Conservation (phyloP, 495 filamentous ascomycete genomes). For the Haplographium delicatum region DNA sequence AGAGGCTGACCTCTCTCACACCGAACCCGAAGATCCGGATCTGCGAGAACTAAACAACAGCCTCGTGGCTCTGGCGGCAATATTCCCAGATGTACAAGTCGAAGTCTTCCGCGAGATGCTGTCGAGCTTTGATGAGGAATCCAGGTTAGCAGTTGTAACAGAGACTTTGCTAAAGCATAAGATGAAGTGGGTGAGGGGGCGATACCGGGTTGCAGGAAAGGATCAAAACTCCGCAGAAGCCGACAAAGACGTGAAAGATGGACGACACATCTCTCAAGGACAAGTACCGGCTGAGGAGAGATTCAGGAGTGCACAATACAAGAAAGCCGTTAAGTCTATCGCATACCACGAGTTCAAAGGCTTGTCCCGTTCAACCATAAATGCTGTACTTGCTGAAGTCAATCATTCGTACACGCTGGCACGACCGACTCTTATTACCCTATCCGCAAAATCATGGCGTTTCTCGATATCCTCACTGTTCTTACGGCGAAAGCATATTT, state of each 20-base stretch:
- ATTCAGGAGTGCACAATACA: conserved; percentile 72
- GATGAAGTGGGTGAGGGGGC: conserved; percentile 66
- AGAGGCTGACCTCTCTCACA: conserved; percentile 36
- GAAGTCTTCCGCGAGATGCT: conserved; percentile 94
- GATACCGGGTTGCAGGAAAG: conserved; percentile 52
- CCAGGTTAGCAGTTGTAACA: conserved; percentile 76
- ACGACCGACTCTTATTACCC: conserved; percentile 63
- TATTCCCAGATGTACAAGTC: conserved; percentile 84
- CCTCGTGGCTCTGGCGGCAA: conserved; percentile 61
- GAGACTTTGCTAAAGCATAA: conserved; percentile 78
- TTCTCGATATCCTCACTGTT: conserved; percentile 72
- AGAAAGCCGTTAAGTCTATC: conserved; percentile 55
- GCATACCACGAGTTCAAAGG: conserved; percentile 76
- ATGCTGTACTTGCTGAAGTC: conserved; percentile 82
- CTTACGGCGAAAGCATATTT: conserved; percentile 59
- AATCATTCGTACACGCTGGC: conserved; percentile 85
- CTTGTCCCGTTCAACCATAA: conserved; percentile 72
- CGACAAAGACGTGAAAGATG: conserved; percentile 3
- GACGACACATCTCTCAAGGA: conserved; percentile 17
- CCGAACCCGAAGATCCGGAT: conserved; percentile 44
- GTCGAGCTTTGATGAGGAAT: conserved; percentile 71
- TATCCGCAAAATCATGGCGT: conserved; percentile 80
- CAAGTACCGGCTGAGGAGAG: conserved; percentile 60
- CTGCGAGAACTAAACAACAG: conserved; percentile 70
- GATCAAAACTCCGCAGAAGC: conserved; percentile 14